These are phyloP conservation scores for Phytophthora pisi DNA, from an alignment of 352 stramenopile genomes.

Conservation along the genomic window DNA sequence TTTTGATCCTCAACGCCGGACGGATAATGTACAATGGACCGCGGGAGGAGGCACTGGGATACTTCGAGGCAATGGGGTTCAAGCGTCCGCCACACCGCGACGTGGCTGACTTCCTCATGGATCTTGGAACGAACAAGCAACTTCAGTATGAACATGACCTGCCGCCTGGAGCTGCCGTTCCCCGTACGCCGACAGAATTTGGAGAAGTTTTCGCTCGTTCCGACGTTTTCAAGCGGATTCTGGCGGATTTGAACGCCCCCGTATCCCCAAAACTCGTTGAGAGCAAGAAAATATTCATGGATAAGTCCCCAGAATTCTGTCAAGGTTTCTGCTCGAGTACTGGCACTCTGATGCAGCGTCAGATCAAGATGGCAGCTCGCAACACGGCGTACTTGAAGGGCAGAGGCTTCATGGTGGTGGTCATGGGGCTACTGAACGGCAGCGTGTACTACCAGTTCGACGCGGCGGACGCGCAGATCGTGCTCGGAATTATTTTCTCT, in stretches of 20 bases:
- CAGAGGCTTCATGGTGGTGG: slow-evolving; percentile 33
- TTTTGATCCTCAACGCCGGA: slow-evolving; percentile 41
- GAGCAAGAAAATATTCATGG: slow-evolving; percentile 76
- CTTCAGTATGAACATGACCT: slow-evolving; percentile 29
- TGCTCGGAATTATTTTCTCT: slow-evolving; percentile 78
- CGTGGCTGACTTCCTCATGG: slow-evolving; percentile 43
- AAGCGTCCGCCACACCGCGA: slow-evolving; percentile 35
- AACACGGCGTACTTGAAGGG: slow-evolving; percentile 42
- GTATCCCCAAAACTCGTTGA: slow-evolving; percentile 9
- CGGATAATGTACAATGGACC: slow-evolving; percentile 44
- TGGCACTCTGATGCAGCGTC: slow-evolving; percentile 38
- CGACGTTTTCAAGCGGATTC: slow-evolving; percentile 6
- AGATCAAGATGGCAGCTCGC: slow-evolving; percentile 56
- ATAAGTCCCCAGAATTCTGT: slow-evolving; percentile 40
- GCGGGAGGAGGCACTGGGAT: slow-evolving; percentile 56
- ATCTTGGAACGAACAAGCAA: slow-evolving; percentile 41
- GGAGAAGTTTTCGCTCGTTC: slow-evolving; percentile 20
- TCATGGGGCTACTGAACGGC: slow-evolving; percentile 44
- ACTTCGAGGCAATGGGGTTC: slow-evolving; percentile 75
- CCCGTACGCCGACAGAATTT: slow-evolving; percentile 25
- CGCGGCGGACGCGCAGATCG: slow-evolving; percentile 27
- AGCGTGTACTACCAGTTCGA: slow-evolving; percentile 51
- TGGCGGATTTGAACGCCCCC: slow-evolving; percentile 4
- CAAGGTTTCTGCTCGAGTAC: slow-evolving; percentile 31
- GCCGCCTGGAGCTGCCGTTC: neutral